Percentiles rank a stretch among this genome's conserved stretches.
These are phyloP conservation scores for Hyaloperonospora brassicae DNA, from an alignment of 352 stramenopile species.

Conservation along the genomic window DNA sequence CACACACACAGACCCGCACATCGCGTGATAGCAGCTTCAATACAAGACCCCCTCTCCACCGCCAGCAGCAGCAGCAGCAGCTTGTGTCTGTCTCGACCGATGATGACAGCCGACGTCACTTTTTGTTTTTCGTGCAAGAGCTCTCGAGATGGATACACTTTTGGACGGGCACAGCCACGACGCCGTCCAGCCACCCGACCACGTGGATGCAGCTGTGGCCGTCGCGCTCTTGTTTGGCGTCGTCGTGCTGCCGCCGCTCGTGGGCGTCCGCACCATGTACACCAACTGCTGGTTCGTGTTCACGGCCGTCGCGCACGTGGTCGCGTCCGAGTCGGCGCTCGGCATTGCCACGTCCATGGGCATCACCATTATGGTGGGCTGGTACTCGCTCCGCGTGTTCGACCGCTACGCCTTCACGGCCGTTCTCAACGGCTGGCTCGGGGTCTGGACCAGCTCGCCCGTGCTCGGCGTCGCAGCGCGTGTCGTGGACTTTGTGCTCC, in stretches of 20 bases:
- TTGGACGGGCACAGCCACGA: slow-evolving; percentile 14
- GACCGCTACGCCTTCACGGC: slow-evolving; percentile 71
- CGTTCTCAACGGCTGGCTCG: slow-evolving; percentile 64
- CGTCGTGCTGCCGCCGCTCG: slow-evolving; percentile 44
- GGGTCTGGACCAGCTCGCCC: slow-evolving; percentile 63
- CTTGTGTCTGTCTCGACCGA: too few species aligned
- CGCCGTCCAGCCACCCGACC: slow-evolving; percentile 12
- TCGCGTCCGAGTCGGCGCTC: slow-evolving; percentile 48
- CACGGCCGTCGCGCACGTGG: slow-evolving; percentile 43
- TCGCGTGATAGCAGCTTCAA: too few species aligned
- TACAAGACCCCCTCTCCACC: too few species aligned
- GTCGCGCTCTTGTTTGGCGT: slow-evolving; percentile 51
- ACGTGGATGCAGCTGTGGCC: slow-evolving; percentile 43
- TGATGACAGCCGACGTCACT: not conserved
- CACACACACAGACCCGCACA: too few species aligned
- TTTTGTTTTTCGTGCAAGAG: not conserved
- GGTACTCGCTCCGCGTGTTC: slow-evolving; percentile 77
- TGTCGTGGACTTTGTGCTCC: slow-evolving; percentile 53
- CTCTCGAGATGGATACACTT: slow-evolving; percentile 26
- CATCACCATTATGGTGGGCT: slow-evolving; percentile 81
- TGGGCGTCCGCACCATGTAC: slow-evolving; percentile 69
- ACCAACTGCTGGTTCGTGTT: slow-evolving; percentile 71
- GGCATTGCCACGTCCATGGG: slow-evolving; percentile 74
- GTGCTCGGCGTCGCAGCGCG: slow-evolving; percentile 51
- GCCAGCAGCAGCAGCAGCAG: too few species aligned